phyloP scores from a whole-genome alignment of 208 protist species.

The Phytomonas sp. region DNA sequence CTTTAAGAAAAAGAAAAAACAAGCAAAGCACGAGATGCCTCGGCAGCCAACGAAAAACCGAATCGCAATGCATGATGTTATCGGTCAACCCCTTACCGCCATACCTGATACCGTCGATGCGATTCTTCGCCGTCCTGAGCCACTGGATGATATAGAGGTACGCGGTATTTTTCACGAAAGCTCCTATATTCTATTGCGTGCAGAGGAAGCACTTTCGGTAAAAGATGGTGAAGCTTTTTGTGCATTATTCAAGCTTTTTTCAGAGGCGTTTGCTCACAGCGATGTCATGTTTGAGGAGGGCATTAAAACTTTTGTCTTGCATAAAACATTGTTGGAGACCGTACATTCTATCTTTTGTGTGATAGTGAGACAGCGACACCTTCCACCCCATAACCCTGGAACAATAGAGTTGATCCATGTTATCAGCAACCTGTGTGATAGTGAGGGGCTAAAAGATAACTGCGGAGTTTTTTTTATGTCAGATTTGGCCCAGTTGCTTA shows the following conservation, averaged over 20 bases:
- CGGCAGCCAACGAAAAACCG: slow-evolving; percentile 68
- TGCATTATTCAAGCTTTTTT: slow-evolving; percentile 76
- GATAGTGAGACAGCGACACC: slow-evolving; percentile 44
- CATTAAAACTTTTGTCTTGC: slow-evolving; percentile 49
- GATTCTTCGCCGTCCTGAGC: slow-evolving; percentile 66
- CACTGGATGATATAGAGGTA: slow-evolving; percentile 73
- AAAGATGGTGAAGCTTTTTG: slow-evolving; percentile 64
- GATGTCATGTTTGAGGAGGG: slow-evolving; percentile 67
- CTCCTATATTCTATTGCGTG: slow-evolving; percentile 72
- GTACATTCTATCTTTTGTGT: slow-evolving; percentile 56
- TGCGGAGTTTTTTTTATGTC: slow-evolving; percentile 73
- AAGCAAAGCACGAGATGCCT: slow-evolving; percentile 23
- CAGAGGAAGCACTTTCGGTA: slow-evolving; percentile 71
- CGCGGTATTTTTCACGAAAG: slow-evolving; percentile 69
- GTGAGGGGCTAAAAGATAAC: slow-evolving; percentile 61
- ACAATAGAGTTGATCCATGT: slow-evolving; percentile 77
- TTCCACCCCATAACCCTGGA: slow-evolving; percentile 54
- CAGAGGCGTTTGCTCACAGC: slow-evolving; percentile 66
- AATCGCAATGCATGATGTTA: slow-evolving; percentile 89
- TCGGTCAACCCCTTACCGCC: slow-evolving; percentile 65
- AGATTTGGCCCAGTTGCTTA: slow-evolving; percentile 47
- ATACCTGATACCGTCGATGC: slow-evolving; percentile 71
- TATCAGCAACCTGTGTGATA: slow-evolving; percentile 74
- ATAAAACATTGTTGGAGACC: slow-evolving; percentile 57
- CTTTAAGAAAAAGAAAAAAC: not conserved